Conservation (phyloP, 2,329 filamentous ascomycete species). For the Diplodia seriata region DNA sequence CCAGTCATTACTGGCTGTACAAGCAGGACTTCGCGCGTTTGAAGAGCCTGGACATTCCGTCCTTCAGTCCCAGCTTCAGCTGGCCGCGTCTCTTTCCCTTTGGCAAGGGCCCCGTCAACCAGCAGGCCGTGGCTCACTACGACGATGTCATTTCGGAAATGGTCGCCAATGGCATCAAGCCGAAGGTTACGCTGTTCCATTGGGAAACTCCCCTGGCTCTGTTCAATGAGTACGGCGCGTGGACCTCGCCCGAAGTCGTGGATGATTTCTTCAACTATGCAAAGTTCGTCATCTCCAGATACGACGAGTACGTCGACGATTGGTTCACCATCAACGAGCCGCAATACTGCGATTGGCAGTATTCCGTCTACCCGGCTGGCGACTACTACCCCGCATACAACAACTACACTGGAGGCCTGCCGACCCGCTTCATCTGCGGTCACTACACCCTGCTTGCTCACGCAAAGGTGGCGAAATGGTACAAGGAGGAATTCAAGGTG, state of each 20-base stretch:
- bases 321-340: slow-evolving; percentile 54
- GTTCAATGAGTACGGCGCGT: slow-evolving; percentile 52
- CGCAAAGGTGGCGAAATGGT: slow-evolving; percentile 54
- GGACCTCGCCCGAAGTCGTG: slow-evolving; percentile 49
- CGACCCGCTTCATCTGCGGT: slow-evolving; percentile 54
- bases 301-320: slow-evolving; percentile 50
- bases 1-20: slow-evolving; percentile 53
- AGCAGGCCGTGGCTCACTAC: slow-evolving; percentile 47
- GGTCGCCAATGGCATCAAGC: slow-evolving; percentile 46
- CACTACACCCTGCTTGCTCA: slow-evolving; percentile 54
- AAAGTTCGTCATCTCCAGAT: slow-evolving; percentile 52
- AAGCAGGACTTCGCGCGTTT: slow-evolving; percentile 53
- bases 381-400: slow-evolving; percentile 56
- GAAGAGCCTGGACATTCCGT: slow-evolving; percentile 43
- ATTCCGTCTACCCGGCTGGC: slow-evolving; percentile 53
- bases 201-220: slow-evolving; percentile 54
- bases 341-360: slow-evolving; percentile 59
- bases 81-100: slow-evolving; percentile 51
- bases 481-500: slow-evolving; percentile 55
- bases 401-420: slow-evolving; percentile 48
- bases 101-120: slow-evolving; percentile 47
- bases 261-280: slow-evolving; percentile 54
- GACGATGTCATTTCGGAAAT: slow-evolving; percentile 50
- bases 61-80: slow-evolving; percentile 48
- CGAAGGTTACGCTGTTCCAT: slow-evolving; percentile 51